Base-by-base conservation (phyloP, 202 grass and related monocot genomes). In the Hordeum pubiflorum region DNA sequence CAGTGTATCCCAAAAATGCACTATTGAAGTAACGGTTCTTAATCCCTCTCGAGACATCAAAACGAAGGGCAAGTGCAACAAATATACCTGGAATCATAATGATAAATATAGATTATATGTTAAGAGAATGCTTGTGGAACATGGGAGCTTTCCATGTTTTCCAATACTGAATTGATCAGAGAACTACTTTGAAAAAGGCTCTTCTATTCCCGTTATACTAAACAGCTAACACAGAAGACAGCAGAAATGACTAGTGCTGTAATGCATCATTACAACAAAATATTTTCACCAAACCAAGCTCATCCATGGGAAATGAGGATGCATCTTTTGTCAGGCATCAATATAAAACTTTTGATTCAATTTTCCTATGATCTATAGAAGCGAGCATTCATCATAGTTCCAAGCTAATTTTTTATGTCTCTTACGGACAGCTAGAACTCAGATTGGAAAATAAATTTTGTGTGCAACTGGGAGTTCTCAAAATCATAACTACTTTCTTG, bases 1-100 rank as follows among this genome's bases (percentile, higher is more conserved):
- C 36, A 38, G 83, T 87, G 81, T 99, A 99, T 62, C 97, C 97
- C 57, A 89, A 76, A 88, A 91, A 99, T 81, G 97, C 90, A 87
- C 97, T 91, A n/a, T 86, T 93, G 31, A 96, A 96, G 63, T 99
- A 99, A 67, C 87, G 74, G 61, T 86, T 96, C 82, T 88, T 77
- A 52, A 79, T 90, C 46, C 90, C 92, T 81, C 92, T 91, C n/a
- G 92, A 91, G 23, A 96, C 90, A 76, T 99, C 96, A 79, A 99
- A 99, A 40, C 92, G 90, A 61, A 99, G 82, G 48, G 96, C 96
- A 59, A 99, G 85, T 48, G 96, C 96, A 74, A 99, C 96, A 90
- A 99, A 99, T 83, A 93, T 99, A 58, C 96, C 96, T 99, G 86
- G 33, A 81, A 67, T 18, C 37, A 66, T 39, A 74, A 78, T 73